phyloP scores from a whole-genome alignment of 1,284 basidiomycete genomes.

The Fomes fomentarius region DNA sequence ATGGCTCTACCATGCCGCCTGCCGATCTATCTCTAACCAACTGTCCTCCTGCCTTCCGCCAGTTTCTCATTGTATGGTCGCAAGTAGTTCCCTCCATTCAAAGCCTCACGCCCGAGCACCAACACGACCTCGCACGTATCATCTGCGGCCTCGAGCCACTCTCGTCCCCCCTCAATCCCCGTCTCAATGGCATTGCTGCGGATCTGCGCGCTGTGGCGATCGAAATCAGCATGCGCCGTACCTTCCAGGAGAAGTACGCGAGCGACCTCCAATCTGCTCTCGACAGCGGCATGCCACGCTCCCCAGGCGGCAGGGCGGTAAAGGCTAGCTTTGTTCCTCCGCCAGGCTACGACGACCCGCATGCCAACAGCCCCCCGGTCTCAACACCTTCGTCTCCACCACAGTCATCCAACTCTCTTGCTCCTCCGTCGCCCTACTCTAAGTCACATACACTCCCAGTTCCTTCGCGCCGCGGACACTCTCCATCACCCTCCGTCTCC shows the following conservation, averaged over 20 bases:
- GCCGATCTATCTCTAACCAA: slow-evolving; percentile 54
- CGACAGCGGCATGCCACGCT: slow-evolving; percentile 51
- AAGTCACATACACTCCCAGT: slow-evolving; percentile 8
- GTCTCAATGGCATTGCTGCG: slow-evolving; percentile 65
- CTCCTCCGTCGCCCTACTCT: slow-evolving; percentile 18
- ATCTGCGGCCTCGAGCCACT: slow-evolving; percentile 68
- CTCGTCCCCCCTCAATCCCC: slow-evolving; percentile 38
- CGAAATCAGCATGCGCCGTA: slow-evolving; percentile 79
- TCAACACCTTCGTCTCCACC: slow-evolving; percentile 11
- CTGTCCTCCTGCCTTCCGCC: slow-evolving; percentile 62
- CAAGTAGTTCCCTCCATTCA: slow-evolving; percentile 68
- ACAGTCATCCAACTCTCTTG: slow-evolving; percentile 5
- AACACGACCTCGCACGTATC: slow-evolving; percentile 79
- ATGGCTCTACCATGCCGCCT: slow-evolving; percentile 32
- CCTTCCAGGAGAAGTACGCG: slow-evolving; percentile 78
- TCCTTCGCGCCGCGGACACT: slow-evolving; percentile 27
- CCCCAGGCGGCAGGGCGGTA: slow-evolving; percentile 32
- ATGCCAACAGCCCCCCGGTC: slow-evolving; percentile 15
- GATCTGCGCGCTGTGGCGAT: slow-evolving; percentile 79
- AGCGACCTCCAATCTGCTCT: slow-evolving; percentile 75
- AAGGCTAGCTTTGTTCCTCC: slow-evolving; percentile 75
- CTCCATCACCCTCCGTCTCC: slow-evolving; percentile 31
- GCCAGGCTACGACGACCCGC: slow-evolving; percentile 57
- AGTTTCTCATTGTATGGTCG: slow-evolving; percentile 76
- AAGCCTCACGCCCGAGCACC: slow-evolving; percentile 56